A percentile compares a stretch with the other conserved stretches of the same genome.
phyloP scores from a whole-genome alignment of 2,329 filamentous ascomycete genomes.

The Ophiosphaerella narmari region DNA sequence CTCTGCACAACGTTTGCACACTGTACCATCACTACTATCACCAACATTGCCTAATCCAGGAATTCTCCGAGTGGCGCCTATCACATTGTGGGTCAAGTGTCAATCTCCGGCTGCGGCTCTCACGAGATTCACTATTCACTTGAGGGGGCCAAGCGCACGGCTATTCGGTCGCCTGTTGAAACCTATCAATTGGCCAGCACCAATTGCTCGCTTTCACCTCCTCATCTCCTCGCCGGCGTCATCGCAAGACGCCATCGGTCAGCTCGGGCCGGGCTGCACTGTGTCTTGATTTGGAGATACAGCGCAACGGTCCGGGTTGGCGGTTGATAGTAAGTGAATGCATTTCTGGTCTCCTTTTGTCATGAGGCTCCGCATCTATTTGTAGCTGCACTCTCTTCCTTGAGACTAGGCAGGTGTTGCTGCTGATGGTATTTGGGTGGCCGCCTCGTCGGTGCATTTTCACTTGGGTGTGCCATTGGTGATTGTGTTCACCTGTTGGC shows the following conservation, averaged over 20 bases:
- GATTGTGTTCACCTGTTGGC: neutral
- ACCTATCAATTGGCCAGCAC: slow-evolving; percentile 41
- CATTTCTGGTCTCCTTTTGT: neutral
- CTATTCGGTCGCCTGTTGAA: slow-evolving; percentile 20
- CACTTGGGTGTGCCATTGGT: neutral
- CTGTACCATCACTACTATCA: slow-evolving; percentile 27
- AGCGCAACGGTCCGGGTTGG: slow-evolving; percentile 39
- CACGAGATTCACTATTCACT: slow-evolving; percentile 43
- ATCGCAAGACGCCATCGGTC: slow-evolving; percentile 31
- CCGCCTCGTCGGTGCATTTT: neutral
- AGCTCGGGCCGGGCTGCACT: slow-evolving; percentile 40
- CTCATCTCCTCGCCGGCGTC: slow-evolving; percentile 33
- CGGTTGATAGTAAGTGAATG: slow-evolving; percentile 35
- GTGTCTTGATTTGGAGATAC: slow-evolving; percentile 36
- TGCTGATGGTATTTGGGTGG: neutral
- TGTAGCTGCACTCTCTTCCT: neutral
- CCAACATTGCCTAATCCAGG: slow-evolving; percentile 33
- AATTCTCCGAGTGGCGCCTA: slow-evolving; percentile 37
- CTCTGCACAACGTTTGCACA: slow-evolving; percentile 8
- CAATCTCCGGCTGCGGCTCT: slow-evolving; percentile 28
- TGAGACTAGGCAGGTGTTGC: neutral
- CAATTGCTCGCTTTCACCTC: slow-evolving; percentile 26
- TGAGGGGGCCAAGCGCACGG: slow-evolving; percentile 30
- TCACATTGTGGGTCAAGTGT: slow-evolving; percentile 13
- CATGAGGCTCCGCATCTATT: neutral